Base-by-base conservation (phyloP, 2,329 filamentous ascomycete species). In the Xylaria sp. region DNA sequence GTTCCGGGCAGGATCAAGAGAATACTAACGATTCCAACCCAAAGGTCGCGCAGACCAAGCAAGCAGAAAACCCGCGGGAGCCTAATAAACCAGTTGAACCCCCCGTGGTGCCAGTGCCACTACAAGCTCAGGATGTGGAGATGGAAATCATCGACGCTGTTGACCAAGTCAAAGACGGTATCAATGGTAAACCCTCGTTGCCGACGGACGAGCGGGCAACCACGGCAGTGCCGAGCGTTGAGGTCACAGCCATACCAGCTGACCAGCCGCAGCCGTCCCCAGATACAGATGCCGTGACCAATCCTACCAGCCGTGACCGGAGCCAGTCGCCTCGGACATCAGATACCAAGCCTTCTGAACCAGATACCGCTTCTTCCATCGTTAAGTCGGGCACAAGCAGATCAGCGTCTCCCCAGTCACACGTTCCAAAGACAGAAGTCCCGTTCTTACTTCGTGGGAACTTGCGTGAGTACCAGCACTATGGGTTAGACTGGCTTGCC, bases 401-500 rank as follows among this genome's bases (percentile, higher is more conserved):
- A 56, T 74, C 73, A n/a, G 62, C 58, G 1, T 72, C 74, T 2
- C 71, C 72, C 2, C 63, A 68, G 16, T 64, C 71, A 1, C 66
- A 70, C 2, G 66, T 66, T 1, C 78, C 80, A 53, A 89, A 87
- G 62, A 92, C 87, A 0, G 86, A 89, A 7, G 83, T 94, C 9
- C 92, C 92, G 0, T 89, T 91, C 57, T 81, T 99, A 9, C 78
- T 97, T 0, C 88, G 94, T 45, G 94, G 94, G 18, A 96, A 86
- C 0, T 77, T 99, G 9, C 89, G 95, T 70, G 93, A 96, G 70
- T 99, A 99, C 68, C 94, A 99, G 65, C 94, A 97, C 66, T 90
- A 91, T 66, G 95, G 94, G n/a, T 76, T 99, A 7, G 94, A 99
- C 70, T 99, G 94, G 94, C 85, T 99, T 43, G 92, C 92, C 2